These are phyloP conservation scores for Fomitopsis schrenkii DNA, from an alignment of 1,284 basidiomycete genomes.

Conservation along the genomic window DNA sequence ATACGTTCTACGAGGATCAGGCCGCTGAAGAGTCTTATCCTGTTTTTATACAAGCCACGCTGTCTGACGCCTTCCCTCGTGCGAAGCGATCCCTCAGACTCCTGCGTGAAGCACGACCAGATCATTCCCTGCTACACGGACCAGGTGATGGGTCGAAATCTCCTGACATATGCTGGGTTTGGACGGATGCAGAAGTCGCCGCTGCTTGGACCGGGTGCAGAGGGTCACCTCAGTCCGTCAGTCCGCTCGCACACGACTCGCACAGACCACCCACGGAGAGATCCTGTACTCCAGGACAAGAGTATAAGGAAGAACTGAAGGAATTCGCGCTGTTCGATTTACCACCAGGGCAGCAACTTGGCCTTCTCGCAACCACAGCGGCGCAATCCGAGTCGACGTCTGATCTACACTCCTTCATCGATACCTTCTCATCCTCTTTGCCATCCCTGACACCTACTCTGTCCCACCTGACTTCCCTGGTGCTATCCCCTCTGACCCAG, in stretches of 20 bases:
- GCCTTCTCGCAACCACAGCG: background rate
- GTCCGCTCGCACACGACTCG: background rate
- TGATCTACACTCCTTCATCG: conserved; percentile 44
- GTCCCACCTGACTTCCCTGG: conserved; percentile 49
- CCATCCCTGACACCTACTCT: conserved; percentile 64
- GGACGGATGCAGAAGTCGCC: conserved; percentile 51
- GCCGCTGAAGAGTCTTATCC: conserved; percentile 43
- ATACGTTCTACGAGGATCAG: conserved; percentile 27
- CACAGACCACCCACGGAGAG: background rate
- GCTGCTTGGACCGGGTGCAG: conserved; percentile 33
- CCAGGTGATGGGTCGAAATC: conserved; percentile 13
- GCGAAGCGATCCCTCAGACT: conserved; percentile 66
- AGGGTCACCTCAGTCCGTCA: too few species aligned
- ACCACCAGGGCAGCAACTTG: conserved; percentile 48
- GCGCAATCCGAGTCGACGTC: conserved; percentile 6
- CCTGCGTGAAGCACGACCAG: conserved; percentile 54
- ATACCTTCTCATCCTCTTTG: conserved; percentile 50
- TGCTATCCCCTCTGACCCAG: conserved; percentile 51
- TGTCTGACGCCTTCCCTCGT: conserved; percentile 48
- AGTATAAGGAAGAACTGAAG: conserved; percentile 29
- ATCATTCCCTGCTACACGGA: conserved; percentile 46
- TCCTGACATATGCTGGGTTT: conserved; percentile 56
- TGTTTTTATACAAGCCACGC: conserved; percentile 48
- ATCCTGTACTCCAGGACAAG: background rate
- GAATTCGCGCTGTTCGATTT: conserved; percentile 61